These are phyloP conservation scores for Gymnopus androsaceus DNA, from an alignment of 1,284 basidiomycete genomes.

Conservation along the genomic window DNA sequence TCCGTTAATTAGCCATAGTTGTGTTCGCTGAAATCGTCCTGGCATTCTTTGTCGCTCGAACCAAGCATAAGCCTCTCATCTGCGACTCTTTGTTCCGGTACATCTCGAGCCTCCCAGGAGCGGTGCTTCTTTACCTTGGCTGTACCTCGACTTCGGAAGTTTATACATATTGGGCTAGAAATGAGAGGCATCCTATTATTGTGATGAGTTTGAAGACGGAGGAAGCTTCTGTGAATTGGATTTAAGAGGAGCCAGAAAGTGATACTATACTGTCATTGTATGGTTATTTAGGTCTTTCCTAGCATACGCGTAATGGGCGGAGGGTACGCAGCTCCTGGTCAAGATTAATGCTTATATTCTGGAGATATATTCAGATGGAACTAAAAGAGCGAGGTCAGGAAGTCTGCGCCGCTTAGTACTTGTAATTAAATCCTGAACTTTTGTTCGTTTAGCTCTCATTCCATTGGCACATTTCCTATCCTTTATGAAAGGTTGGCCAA, in stretches of 20 bases:
- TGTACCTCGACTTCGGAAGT: background rate
- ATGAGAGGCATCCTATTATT: slow-evolving; percentile 21
- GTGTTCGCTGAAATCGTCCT: background rate
- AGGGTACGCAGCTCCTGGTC: slow-evolving; percentile 12
- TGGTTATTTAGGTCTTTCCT: slow-evolving; percentile 8
- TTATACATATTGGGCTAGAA: background rate
- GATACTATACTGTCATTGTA: slow-evolving; percentile 41
- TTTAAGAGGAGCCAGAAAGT: slow-evolving; percentile 37
- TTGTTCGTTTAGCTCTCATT: slow-evolving; percentile 20
- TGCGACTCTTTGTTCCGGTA: slow-evolving; percentile 1
- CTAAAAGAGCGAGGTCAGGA: slow-evolving; percentile 15
- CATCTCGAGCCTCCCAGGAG: background rate
- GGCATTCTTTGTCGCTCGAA: background rate
- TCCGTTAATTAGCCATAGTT: background rate
- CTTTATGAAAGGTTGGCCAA: slow-evolving; percentile 34
- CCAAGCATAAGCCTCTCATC: slow-evolving; percentile 2
- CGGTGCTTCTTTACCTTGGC: background rate
- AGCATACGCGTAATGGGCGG: slow-evolving; percentile 13
- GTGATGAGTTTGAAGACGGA: slow-evolving; percentile 31
- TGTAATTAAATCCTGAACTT: background rate
- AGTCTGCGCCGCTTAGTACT: slow-evolving; percentile 22
- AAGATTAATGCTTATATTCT: slow-evolving; percentile 13
- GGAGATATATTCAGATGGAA: slow-evolving; percentile 17
- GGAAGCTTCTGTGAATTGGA: slow-evolving; percentile 38
- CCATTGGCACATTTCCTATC: slow-evolving; percentile 34